Evolutionary conservation across 345 rosid species (phyloP).

Genomic region (Pseudoturritis turrita): DNA sequence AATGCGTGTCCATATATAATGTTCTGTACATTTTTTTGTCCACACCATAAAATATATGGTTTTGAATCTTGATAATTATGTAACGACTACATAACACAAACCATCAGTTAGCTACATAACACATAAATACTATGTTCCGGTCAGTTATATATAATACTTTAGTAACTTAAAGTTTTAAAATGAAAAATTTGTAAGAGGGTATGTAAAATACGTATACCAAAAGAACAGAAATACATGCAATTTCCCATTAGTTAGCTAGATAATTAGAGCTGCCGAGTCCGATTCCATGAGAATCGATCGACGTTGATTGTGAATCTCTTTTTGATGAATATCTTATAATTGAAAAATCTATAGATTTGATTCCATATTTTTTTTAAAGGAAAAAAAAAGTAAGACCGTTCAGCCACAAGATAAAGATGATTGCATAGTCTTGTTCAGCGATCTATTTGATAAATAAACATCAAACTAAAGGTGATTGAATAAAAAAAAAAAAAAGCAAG

Average conservation of each 20-base stretch:
- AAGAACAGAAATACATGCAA: not conserved
- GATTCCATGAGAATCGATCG: conserved; percentile 4
- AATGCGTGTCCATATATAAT: not conserved
- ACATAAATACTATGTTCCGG: too few species aligned
- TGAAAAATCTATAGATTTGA: conserved; percentile 19
- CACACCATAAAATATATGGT: too few species aligned
- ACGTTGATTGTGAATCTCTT: conserved; percentile 29
- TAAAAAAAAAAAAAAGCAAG: not conserved
- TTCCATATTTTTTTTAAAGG: not conserved
- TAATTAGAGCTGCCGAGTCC: not conserved
- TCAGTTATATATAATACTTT: not conserved
- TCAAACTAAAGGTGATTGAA: conserved; percentile 12
- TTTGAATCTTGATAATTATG: too few species aligned
- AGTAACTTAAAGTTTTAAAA: not conserved
- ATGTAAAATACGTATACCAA: not conserved
- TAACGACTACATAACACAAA: too few species aligned
- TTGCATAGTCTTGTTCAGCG: conserved; percentile 24
- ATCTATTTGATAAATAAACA: conserved; percentile 23
- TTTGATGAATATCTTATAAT: conserved; percentile 29
- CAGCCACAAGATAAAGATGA: conserved; percentile 33
- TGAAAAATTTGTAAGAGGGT: not conserved
- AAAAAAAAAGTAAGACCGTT: conserved; percentile 27
- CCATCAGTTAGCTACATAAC: too few species aligned
- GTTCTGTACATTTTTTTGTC: too few species aligned
- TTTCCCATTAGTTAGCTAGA: not conserved